Conservation (phyloP, 768 basidiomycete species). For the Auriculariales sp. region DNA sequence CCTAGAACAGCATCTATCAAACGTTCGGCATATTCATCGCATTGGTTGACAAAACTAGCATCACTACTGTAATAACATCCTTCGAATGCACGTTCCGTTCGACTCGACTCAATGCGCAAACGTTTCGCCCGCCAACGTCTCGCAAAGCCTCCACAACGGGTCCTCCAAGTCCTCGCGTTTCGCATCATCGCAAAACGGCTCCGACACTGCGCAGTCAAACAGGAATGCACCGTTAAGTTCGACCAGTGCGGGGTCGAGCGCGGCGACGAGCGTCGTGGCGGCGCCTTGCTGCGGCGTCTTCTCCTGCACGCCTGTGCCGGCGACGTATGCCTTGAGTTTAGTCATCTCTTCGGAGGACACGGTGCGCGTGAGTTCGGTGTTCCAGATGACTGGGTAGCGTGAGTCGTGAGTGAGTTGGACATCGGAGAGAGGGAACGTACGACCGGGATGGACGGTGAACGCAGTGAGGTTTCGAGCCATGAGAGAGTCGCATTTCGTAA, state of each 20-base stretch:
- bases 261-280: neutral
- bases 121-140: neutral
- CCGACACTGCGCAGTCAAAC: neutral
- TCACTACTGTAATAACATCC: too few relatives aligned
- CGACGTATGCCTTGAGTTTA: neutral
- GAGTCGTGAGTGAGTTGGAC: too few relatives aligned
- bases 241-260: neutral
- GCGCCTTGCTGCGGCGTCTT: neutral
- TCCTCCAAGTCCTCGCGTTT: neutral
- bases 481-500: neutral
- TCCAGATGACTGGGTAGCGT: neutral
- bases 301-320: neutral
- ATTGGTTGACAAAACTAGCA: too few relatives aligned
- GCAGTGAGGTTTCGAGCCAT: neutral
- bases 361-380: neutral
- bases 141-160: neutral
- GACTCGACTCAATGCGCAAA: neutral
- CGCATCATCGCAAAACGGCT: neutral
- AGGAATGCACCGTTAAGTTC: neutral
- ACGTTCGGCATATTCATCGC: too few relatives aligned
- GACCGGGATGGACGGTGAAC: neutral
- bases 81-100: neutral
- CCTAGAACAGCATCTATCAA: too few relatives aligned
- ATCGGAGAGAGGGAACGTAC: neutral
- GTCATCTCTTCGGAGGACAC: neutral